These are phyloP conservation scores for Talaromyces trachyspermus DNA, from an alignment of 495 filamentous ascomycete genomes.

Conservation along the genomic window DNA sequence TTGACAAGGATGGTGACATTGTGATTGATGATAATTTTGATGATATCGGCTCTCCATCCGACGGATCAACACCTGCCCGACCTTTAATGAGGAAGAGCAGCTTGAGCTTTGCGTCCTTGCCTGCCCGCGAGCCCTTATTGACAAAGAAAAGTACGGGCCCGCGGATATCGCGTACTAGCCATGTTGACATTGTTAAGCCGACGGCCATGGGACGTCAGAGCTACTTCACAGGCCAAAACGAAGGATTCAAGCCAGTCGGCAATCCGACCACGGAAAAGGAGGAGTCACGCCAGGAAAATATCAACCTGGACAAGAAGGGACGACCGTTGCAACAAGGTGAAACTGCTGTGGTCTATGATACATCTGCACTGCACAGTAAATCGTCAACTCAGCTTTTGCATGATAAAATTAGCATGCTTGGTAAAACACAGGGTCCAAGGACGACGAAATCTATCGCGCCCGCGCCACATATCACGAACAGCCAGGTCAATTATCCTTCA, in stretches of 20 bases:
- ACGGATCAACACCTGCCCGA: constrained; percentile 53
- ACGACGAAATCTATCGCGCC: constrained; percentile 65
- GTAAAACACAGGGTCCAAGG: constrained; percentile 65
- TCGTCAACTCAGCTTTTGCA: constrained; percentile 86
- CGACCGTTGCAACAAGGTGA: constrained; percentile 23
- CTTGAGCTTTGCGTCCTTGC: constrained; percentile 84
- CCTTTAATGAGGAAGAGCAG: constrained; percentile 80
- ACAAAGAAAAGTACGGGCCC: constrained; percentile 73
- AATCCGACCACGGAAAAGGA: constrained; percentile 15
- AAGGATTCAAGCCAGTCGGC: constrained; percentile 27
- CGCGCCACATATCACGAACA: constrained; percentile 24
- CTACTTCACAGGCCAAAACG: constrained; percentile 50
- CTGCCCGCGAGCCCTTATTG: constrained; percentile 79
- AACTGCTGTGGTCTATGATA: constrained; percentile 23
- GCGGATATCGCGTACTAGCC: constrained; percentile 68
- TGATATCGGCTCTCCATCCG: constrained; percentile 53
- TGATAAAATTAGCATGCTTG: constrained; percentile 89
- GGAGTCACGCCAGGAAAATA: constrained; percentile 29
- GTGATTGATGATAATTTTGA: constrained; percentile 42
- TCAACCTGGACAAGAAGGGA: constrained; percentile 54
- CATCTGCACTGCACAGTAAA: constrained; percentile 63
- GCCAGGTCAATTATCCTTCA: constrained; percentile 48
- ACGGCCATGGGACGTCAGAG: constrained; percentile 34
- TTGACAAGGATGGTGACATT: constrained; percentile 39
- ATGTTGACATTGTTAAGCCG: constrained; percentile 59